Evolutionary conservation across 1,284 basidiomycete species (phyloP).

Genomic region (Ustilago tritici): DNA sequence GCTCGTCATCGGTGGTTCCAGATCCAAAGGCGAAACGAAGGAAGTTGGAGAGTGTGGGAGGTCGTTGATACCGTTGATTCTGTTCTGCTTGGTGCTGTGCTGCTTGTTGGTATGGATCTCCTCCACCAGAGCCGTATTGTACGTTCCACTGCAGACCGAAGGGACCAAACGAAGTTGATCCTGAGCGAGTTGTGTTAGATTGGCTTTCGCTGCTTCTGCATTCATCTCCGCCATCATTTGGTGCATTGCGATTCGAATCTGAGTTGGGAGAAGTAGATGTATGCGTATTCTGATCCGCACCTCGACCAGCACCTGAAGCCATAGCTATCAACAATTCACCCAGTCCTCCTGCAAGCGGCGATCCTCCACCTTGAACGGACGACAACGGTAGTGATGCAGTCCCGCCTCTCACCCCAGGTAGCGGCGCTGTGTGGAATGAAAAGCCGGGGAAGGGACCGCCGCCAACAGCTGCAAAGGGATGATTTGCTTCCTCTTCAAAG

Average conservation of each 20-base stretch:
- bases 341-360: slow-evolving; percentile 7
- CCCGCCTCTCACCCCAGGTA: not conserved
- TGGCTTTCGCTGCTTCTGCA: not conserved
- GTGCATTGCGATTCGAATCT: not conserved
- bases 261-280: slow-evolving; percentile 1
- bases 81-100: slow-evolving; percentile 24
- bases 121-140: slow-evolving; percentile 38
- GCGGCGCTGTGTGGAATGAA: slow-evolving; percentile 10
- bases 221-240: not conserved
- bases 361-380: slow-evolving; percentile 4
- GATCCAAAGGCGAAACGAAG: slow-evolving; percentile 44
- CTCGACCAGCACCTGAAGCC: slow-evolving; percentile 13
- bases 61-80: slow-evolving; percentile 14
- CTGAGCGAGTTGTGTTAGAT: slow-evolving; percentile 16
- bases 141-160: slow-evolving; percentile 48
- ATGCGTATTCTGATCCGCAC: not conserved
- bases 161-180: slow-evolving; percentile 38
- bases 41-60: slow-evolving; percentile 47
- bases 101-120: slow-evolving; percentile 22
- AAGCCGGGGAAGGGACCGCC: slow-evolving; percentile 14
- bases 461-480: slow-evolving; percentile 6
- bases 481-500: slow-evolving; percentile 3
- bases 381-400: slow-evolving; percentile 6
- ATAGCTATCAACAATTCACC: slow-evolving; percentile 29
- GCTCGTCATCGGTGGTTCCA: slow-evolving; percentile 14